Conservation (phyloP, 768 basidiomycete genomes). For the Pulveroboletus ravenelii region DNA sequence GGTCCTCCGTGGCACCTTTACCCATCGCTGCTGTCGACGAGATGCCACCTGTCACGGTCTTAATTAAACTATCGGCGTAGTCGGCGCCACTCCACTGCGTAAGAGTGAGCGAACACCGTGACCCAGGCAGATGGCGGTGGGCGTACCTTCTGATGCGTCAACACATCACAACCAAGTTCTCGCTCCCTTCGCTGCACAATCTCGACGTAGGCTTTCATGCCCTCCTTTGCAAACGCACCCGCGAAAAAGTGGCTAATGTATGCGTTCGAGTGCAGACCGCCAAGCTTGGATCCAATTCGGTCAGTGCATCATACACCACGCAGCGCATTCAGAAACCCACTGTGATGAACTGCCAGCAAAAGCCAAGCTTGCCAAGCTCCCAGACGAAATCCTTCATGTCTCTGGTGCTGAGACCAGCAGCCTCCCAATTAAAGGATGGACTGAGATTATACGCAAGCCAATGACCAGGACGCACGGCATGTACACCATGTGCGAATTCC, state of each 20-base stretch:
- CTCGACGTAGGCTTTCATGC: conserved; percentile 99
- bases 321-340: conserved; percentile 40
- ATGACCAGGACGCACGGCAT: conserved; percentile 74
- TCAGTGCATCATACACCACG: conserved; percentile 2
- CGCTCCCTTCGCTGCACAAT: conserved; percentile 89
- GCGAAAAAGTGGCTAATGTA: conserved; percentile 96
- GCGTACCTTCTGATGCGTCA: conserved; percentile 92
- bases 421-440: conserved; percentile 93
- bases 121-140: not conserved
- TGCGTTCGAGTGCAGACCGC: conserved; percentile 93
- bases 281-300: conserved; percentile 54
- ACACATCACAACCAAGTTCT: conserved; percentile 90
- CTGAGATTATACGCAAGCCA: conserved; percentile 97
- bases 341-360: conserved; percentile 99
- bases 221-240: conserved; percentile 80
- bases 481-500: conserved; percentile 90
- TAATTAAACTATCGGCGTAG: conserved; percentile 85
- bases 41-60: conserved; percentile 96
- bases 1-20: conserved; percentile 87
- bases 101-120: conserved; percentile 14
- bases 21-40: conserved; percentile 99
- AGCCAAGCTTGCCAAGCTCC: conserved; percentile 92
- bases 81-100: conserved; percentile 91
- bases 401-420: conserved; percentile 78
- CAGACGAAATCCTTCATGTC: conserved; percentile 90